Base-by-base conservation (phyloP, 2,329 filamentous ascomycete genomes). In the Ophiostoma fasciatum region DNA sequence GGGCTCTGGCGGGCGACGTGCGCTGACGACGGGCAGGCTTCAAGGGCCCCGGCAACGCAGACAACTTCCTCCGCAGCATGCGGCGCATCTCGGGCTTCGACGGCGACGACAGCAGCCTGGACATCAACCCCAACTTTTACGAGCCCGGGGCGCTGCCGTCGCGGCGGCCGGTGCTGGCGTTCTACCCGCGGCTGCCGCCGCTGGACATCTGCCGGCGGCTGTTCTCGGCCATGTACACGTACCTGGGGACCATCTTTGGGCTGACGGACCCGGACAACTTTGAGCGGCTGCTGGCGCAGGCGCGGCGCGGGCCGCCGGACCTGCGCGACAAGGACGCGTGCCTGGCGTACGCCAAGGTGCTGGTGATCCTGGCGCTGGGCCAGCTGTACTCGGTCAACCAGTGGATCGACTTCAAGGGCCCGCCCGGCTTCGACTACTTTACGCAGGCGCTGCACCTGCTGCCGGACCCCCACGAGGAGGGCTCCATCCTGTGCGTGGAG, bases 331-430 rank as follows among this genome's bases (percentile, higher is more conserved):
- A 53, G 17, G 60, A 67, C 22, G 57, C 59, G 3, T 68, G 66
- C 35, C 56, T 72, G 0, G 50, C 54, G 1, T 66, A 66, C 41
- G 65, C 66, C 38, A 66, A 72, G 35, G 52, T 68, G 4, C 51
- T 71, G 4, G 50, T 70, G 27, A 60, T 71, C 5, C 53, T 72
- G 10, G 66, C 68, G 0, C 69, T 69, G 44, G 68, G 68, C 0
- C 61, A 70, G 42, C 58, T 71, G 44, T 73, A 72, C 45, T 69
- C 66, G 4, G 58, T 72, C 32, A 73, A 73, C 42, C 64, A 70
- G 36, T 68, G 63, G 63, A 61, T 63, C 1, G 60, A 61, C 31
- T 60, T 58, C 45, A 60, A 42, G 29, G 66, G 0, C 28, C 68
- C 68, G 0, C 68, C 68, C 0, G 68, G 68, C 0, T 71, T 71